These are phyloP conservation scores for Trichoderma brevicompactum DNA, from an alignment of 2,329 filamentous ascomycete species.

Conservation along the genomic window DNA sequence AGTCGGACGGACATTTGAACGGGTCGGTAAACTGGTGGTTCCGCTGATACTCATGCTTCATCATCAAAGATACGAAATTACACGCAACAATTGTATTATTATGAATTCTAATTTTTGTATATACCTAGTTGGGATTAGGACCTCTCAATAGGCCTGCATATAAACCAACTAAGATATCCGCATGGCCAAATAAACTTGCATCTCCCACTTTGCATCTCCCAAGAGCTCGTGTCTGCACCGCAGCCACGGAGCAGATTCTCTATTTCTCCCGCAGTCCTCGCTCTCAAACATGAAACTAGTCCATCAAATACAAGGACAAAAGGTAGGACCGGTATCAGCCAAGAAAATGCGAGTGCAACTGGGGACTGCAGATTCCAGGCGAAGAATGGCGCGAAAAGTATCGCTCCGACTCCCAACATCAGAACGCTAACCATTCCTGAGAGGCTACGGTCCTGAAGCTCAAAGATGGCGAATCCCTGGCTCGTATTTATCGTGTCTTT, in stretches of 20 bases:
- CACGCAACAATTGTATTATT: background rate
- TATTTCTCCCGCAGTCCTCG: slow-evolving; percentile 69
- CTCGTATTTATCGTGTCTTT: slow-evolving; percentile 66
- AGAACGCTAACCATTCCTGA: slow-evolving; percentile 57
- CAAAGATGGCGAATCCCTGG: slow-evolving; percentile 72
- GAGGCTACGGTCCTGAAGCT: slow-evolving; percentile 70
- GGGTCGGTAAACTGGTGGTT: slow-evolving; percentile 55
- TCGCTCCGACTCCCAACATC: slow-evolving; percentile 56
- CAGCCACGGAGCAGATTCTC: slow-evolving; percentile 60
- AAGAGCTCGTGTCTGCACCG: slow-evolving; percentile 48
- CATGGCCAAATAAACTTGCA: slow-evolving; percentile 55
- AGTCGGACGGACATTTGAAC: slow-evolving; percentile 44
- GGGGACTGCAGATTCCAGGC: slow-evolving; percentile 58
- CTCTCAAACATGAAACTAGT: slow-evolving; percentile 67
- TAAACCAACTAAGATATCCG: slow-evolving; percentile 53
- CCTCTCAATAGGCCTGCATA: slow-evolving; percentile 14
- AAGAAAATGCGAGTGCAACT: slow-evolving; percentile 47
- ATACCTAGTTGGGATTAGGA: background rate
- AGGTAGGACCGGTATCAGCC: slow-evolving; percentile 63
- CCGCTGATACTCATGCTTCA: slow-evolving; percentile 34
- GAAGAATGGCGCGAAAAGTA: slow-evolving; percentile 58
- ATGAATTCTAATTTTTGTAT: background rate
- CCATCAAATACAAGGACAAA: slow-evolving; percentile 72
- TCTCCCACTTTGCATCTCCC: slow-evolving; percentile 55
- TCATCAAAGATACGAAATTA: background rate